Evolutionary conservation across 192 early-diverging fungal genomes (phyloP).

Genomic region (Diversispora epigaea): DNA sequence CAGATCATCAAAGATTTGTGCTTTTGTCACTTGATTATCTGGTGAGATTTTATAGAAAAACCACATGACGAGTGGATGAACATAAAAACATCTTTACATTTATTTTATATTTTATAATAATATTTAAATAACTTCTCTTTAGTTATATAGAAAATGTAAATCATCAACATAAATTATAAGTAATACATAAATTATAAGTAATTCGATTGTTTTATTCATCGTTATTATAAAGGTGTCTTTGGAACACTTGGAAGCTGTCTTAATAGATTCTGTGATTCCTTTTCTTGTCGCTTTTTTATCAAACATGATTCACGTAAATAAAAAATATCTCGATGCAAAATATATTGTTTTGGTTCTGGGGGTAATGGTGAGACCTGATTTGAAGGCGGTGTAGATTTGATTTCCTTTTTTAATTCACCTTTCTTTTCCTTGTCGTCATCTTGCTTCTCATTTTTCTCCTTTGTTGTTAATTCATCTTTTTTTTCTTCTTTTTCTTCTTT

Average conservation of each 20-base stretch:
- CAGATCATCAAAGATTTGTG: no score
- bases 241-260: constrained; percentile 41
- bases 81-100: no score
- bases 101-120: no score
- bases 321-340: constrained; percentile 45
- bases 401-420: constrained; percentile 23
- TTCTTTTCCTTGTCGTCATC: not conserved
- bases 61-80: no score
- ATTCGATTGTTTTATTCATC: no score
- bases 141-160: no score
- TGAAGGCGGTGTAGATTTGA: constrained; percentile 6
- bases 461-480: constrained; percentile 15
- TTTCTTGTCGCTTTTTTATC: constrained; percentile 33
- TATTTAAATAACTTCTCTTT: no score
- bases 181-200: no score
- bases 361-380: not conserved
- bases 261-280: constrained; percentile 34
- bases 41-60: no score
- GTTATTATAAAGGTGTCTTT: constrained; percentile 13
- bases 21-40: no score
- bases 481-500: constrained; percentile 19
- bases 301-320: constrained; percentile 39
- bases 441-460: constrained; percentile 26
- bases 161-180: no score
- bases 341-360: constrained; percentile 33